These are phyloP conservation scores for Cordyceps fumosorosea DNA, from an alignment of 2,329 filamentous ascomycete species.

Conservation along the genomic window DNA sequence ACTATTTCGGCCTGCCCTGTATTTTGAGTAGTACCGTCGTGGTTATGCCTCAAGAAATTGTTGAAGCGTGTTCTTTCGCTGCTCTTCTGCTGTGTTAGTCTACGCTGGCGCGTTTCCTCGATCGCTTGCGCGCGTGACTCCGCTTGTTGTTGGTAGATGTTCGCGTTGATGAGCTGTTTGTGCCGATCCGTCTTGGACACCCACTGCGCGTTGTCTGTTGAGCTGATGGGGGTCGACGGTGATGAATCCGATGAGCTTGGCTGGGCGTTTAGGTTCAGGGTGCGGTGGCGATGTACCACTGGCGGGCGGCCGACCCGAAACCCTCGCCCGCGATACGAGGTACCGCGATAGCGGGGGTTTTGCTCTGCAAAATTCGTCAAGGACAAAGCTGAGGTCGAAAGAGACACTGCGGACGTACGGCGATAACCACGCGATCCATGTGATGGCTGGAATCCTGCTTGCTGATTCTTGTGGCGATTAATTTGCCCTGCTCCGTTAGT, in stretches of 20 bases:
- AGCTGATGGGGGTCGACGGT: constrained; percentile 30
- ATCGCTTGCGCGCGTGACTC: constrained; percentile 64
- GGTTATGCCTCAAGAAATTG: constrained; percentile 25
- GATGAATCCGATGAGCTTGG: constrained; percentile 31
- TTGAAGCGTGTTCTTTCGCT: constrained; percentile 54
- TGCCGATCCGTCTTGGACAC: constrained; percentile 69
- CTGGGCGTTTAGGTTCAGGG: constrained; percentile 55
- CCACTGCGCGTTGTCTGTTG: constrained; percentile 39
- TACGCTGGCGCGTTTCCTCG: constrained; percentile 58
- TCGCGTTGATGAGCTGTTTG: constrained; percentile 75
- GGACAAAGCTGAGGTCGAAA: background rate
- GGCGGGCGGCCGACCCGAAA: constrained; percentile 31
- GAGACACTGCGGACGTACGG: background rate
- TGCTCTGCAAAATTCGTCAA: constrained; percentile 21
- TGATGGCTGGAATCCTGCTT: constrained; percentile 33
- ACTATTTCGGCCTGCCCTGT: constrained; percentile 52
- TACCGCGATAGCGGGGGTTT: constrained; percentile 25
- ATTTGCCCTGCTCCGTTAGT: constrained; percentile 58
- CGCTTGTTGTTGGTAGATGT: constrained; percentile 67
- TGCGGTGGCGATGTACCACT: constrained; percentile 40
- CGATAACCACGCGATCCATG: constrained; percentile 10
- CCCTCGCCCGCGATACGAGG: constrained; percentile 29
- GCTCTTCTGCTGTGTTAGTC: constrained; percentile 45
- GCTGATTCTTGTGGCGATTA: constrained; percentile 68
- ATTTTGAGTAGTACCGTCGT: constrained; percentile 20